Base-by-base conservation (phyloP, 2,329 filamentous ascomycete species). In the Xenosphaeropsis pyriputrescens region DNA sequence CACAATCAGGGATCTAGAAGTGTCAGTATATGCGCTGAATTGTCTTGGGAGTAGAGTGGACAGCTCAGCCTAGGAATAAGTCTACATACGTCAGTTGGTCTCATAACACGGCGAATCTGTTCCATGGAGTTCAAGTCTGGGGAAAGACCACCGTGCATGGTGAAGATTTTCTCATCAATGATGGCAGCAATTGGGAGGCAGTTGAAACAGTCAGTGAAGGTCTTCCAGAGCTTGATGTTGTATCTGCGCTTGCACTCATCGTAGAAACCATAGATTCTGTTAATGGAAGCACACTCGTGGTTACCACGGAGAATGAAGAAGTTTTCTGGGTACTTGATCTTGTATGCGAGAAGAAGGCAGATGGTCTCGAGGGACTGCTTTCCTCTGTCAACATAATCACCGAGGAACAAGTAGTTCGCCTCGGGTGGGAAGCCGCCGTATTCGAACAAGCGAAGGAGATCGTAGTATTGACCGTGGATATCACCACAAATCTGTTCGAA, bases 181-280 rank as follows among this genome's bases (percentile, higher is more conserved):
- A 98, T 98, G 50, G 91, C 89, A 41, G 89, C 91, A 60, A 98
- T 96, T 35, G 89, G 89, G 56, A 96, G 66, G 65, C 86, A 95
- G 72, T 98, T 98, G 76, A 98, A 98, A 72, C 88, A 95, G 61
- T 98, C 89, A 46, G 88, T 95, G 60, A 98, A 96, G 1, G 89
- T 96, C 75, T 98, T 98, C 89, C 89, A 96, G 44, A 96, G 73
- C 75, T 96, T 96, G 70, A 96, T 94, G 65, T 96, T 98, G 69
- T 93, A 96, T 51, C 89, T 75, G 57, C 91, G 81, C 72, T 98
- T 98, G 79, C 89, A 98, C 65, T 98, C 89, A 57, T 98, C 91
- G 70, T 98, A 98, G 70, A 98, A 98, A 43, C 91, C 91, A 61
- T 98, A 98, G 63, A 96, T 93, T 57, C 91, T 85, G 69, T 93